A percentile compares a stretch with the other conserved stretches of the same genome.
phyloP scores from a whole-genome alignment of 2,329 filamentous ascomycete species.

The Cordyceps tenuipes region DNA sequence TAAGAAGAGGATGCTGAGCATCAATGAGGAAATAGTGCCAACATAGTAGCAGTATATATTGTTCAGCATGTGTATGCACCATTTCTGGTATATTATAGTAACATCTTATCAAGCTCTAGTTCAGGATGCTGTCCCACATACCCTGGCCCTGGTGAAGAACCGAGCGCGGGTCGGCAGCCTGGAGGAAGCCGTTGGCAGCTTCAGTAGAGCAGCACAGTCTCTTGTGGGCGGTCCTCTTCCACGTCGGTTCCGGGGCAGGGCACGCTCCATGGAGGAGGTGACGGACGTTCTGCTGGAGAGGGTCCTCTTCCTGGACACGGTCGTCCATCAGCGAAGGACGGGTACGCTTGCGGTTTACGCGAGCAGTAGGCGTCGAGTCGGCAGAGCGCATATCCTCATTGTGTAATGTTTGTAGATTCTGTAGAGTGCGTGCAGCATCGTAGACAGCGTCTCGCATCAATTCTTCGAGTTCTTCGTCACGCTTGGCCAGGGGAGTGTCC shows the following conservation, averaged over 20 bases:
- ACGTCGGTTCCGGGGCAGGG: slow-evolving; percentile 21
- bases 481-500: slow-evolving; percentile 38
- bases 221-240: slow-evolving; percentile 46
- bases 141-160: slow-evolving; percentile 50
- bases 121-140: slow-evolving; percentile 60
- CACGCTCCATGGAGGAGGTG: slow-evolving; percentile 43
- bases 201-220: slow-evolving; percentile 59
- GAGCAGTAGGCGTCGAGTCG: slow-evolving; percentile 27
- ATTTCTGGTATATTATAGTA: slow-evolving; percentile 5
- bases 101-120: slow-evolving; percentile 26
- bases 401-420: slow-evolving; percentile 42
- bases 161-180: slow-evolving; percentile 39
- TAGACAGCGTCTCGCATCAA: slow-evolving; percentile 35
- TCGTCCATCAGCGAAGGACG: slow-evolving; percentile 50
- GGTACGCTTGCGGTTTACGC: slow-evolving; percentile 46
- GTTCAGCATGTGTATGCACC: slow-evolving; percentile 3
- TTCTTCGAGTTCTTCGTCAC: slow-evolving; percentile 38
- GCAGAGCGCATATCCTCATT: slow-evolving; percentile 35
- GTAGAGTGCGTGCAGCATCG: slow-evolving; percentile 49
- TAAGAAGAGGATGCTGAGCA: slow-evolving; percentile 1
- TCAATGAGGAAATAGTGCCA: slow-evolving; percentile 7
- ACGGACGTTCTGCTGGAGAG: slow-evolving; percentile 60
- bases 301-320: slow-evolving; percentile 53
- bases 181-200: slow-evolving; percentile 37
- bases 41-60: slow-evolving; percentile 11